Conservation (phyloP, 345 rosid genomes). For the Populus ilicifolia region DNA sequence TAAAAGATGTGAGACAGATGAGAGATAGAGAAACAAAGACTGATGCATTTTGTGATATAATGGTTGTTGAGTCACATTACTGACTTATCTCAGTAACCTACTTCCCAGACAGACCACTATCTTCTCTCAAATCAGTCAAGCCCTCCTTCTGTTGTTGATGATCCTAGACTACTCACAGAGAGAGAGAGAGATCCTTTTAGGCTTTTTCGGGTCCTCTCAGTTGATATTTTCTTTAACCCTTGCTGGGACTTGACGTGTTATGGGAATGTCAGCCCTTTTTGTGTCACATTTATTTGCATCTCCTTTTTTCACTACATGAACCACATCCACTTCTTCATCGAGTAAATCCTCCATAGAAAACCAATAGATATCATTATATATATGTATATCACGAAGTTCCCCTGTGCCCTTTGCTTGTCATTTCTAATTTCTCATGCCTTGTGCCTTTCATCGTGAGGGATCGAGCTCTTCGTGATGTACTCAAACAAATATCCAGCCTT, state of each 20-base stretch:
- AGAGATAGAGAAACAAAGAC: neutral
- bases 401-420: neutral
- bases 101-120: neutral
- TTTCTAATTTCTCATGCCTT: neutral
- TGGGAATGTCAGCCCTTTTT: conserved; percentile 35
- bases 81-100: conserved; percentile 18
- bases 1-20: conserved; percentile 38
- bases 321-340: conserved; percentile 9
- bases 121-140: conserved; percentile 30
- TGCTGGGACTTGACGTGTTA: conserved; percentile 21
- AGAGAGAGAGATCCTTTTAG: neutral
- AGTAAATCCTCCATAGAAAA: neutral
- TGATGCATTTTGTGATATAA: neutral
- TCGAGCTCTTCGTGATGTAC: conserved; percentile 10
- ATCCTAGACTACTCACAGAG: neutral
- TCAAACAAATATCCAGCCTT: neutral
- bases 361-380: neutral
- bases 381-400: neutral
- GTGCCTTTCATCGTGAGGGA: neutral
- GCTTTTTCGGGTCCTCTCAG: conserved; percentile 7
- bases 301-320: conserved; percentile 14
- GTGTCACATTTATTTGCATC: conserved; percentile 17
- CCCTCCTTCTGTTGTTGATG: conserved; percentile 6
- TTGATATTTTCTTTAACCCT: conserved; percentile 14
- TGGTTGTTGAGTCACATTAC: conserved; percentile 21